Conservation (phyloP, 2,329 filamentous ascomycete genomes). For the Polychaeton citri region DNA sequence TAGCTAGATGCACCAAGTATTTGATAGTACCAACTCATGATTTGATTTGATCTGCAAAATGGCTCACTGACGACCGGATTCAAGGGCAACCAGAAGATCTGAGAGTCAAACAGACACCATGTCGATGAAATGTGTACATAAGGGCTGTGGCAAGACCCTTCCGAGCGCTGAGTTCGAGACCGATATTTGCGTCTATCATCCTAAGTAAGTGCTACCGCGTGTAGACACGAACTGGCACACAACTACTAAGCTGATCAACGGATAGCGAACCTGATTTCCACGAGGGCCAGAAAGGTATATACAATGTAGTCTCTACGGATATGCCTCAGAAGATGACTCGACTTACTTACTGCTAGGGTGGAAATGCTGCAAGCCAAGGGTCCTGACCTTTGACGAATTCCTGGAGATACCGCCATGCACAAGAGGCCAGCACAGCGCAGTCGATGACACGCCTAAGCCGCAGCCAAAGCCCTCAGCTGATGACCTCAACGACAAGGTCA, state of each 20-base stretch:
- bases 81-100: too few relatives aligned
- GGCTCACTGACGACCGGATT: too few relatives aligned
- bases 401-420: constrained; percentile 86
- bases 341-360: constrained; percentile 50
- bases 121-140: constrained; percentile 85
- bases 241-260: too few relatives aligned
- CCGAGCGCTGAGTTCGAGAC: constrained; percentile 47
- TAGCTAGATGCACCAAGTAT: too few relatives aligned
- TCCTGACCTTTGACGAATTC: constrained; percentile 97
- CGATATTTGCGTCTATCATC: constrained; percentile 83
- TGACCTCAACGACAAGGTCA: constrained; percentile 20
- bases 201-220: constrained; percentile 42
- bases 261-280: constrained; percentile 77
- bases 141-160: constrained; percentile 84
- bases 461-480: constrained; percentile 13
- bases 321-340: too few relatives aligned
- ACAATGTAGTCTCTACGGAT: constrained; percentile 1
- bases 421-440: constrained; percentile 78
- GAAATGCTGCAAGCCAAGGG: constrained; percentile 97
- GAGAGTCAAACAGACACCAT: constrained; percentile 33
- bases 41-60: too few relatives aligned
- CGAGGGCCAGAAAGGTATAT: constrained; percentile 88
- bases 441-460: constrained; percentile 51
- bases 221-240: too few relatives aligned
- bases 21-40: too few relatives aligned